These are phyloP conservation scores for Trichoderma atroviride DNA, from an alignment of 2,329 filamentous ascomycete species.

Conservation along the genomic window DNA sequence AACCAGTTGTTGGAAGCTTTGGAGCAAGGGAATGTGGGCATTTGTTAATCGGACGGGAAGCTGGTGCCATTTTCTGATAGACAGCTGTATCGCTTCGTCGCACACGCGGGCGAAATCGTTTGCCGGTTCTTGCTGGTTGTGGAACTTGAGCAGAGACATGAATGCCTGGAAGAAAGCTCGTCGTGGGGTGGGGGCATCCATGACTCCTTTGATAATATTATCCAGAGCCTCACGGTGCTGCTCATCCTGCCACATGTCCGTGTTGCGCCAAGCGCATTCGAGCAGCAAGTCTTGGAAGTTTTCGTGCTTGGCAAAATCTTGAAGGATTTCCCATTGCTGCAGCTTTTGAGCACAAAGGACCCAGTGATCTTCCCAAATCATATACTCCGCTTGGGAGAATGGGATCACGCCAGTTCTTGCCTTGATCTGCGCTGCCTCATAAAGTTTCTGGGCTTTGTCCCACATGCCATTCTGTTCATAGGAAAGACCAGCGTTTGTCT, in stretches of 20 bases:
- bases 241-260: slow-evolving; percentile 89
- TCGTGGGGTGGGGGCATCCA: slow-evolving; percentile 92
- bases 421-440: slow-evolving; percentile 96
- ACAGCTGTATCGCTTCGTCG: slow-evolving; percentile 95
- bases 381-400: slow-evolving; percentile 96
- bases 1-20: slow-evolving; percentile 97
- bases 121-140: slow-evolving; percentile 79
- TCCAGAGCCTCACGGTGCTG: slow-evolving; percentile 89
- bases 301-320: slow-evolving; percentile 97
- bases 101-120: slow-evolving; percentile 87
- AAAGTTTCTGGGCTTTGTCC: slow-evolving; percentile 97
- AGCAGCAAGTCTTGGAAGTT: slow-evolving; percentile 96
- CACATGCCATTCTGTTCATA: slow-evolving; percentile 99
- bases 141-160: slow-evolving; percentile 92
- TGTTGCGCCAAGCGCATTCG: slow-evolving; percentile 93
- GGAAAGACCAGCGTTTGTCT: slow-evolving; percentile 94
- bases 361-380: slow-evolving; percentile 99
- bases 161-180: slow-evolving; percentile 98
- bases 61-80: slow-evolving; percentile 98
- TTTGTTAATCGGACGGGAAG: slow-evolving; percentile 92
- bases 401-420: slow-evolving; percentile 94
- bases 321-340: slow-evolving; percentile 97
- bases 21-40: slow-evolving; percentile 89
- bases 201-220: slow-evolving; percentile 92
- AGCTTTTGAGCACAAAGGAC: slow-evolving; percentile 96